These are phyloP conservation scores for Fusarium chuoi DNA, from an alignment of 2,329 filamentous ascomycete genomes.

Conservation along the genomic window DNA sequence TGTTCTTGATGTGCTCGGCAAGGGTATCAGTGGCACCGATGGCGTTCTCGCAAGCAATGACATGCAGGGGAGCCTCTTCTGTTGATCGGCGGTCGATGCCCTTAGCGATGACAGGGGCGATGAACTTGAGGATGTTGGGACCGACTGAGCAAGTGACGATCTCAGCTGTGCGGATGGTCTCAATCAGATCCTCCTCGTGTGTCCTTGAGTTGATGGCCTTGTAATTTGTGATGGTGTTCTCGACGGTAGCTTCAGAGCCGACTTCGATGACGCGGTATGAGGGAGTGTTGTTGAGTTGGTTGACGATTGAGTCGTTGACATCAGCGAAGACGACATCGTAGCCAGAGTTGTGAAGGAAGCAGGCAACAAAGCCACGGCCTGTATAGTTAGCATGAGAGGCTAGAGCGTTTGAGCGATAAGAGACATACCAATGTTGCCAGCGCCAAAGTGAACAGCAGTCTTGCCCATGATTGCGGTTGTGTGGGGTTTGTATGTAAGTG, in stretches of 20 bases:
- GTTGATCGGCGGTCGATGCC: constrained; percentile 82
- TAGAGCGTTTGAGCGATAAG: constrained; percentile 21
- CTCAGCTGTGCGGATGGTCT: constrained; percentile 88
- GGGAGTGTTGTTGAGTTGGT: constrained; percentile 77
- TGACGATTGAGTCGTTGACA: constrained; percentile 86
- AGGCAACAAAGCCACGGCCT: constrained; percentile 84
- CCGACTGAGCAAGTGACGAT: constrained; percentile 97
- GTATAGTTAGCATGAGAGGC: constrained; percentile 12
- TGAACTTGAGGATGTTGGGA: constrained; percentile 94
- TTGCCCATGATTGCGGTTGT: constrained; percentile 55
- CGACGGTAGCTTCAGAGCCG: constrained; percentile 81
- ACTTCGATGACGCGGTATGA: constrained; percentile 95
- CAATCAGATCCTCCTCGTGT: constrained; percentile 80
- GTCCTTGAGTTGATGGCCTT: constrained; percentile 95
- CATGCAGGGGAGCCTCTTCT: constrained; percentile 75
- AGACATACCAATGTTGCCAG: constrained; percentile 79
- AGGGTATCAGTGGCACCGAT: constrained; percentile 94
- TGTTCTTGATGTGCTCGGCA: constrained; percentile 81
- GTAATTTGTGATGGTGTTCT: constrained; percentile 92
- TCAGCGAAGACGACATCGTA: constrained; percentile 98
- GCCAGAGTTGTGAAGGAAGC: constrained; percentile 93
- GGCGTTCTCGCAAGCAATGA: constrained; percentile 98
- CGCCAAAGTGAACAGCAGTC: constrained; percentile 86
- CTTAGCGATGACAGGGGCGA: constrained; percentile 94
- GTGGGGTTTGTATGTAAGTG: constrained; percentile 18